phyloP scores from a whole-genome alignment of 2,329 filamentous ascomycete species.

The Neocucurbitaria cava region DNA sequence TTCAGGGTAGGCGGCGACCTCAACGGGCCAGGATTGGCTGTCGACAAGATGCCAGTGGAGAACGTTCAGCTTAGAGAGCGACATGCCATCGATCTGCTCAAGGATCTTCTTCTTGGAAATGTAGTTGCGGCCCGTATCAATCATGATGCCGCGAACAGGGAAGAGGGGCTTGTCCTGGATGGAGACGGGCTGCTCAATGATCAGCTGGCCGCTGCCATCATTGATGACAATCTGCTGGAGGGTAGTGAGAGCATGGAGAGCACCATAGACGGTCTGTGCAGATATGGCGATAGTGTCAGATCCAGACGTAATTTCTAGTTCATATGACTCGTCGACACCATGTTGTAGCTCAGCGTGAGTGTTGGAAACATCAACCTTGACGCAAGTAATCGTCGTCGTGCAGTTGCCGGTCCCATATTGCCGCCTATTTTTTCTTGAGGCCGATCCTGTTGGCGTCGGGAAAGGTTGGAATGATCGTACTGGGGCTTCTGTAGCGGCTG shows the following conservation, averaged over 20 bases:
- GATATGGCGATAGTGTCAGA: slow-evolving; percentile 55
- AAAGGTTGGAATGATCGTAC: slow-evolving; percentile 60
- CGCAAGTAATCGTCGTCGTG: slow-evolving; percentile 46
- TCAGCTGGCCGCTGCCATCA: slow-evolving; percentile 52
- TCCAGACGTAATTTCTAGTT: slow-evolving; percentile 51
- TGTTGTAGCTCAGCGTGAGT: slow-evolving; percentile 59
- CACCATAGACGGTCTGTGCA: slow-evolving; percentile 61
- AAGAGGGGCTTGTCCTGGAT: slow-evolving; percentile 61
- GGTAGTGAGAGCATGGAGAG: slow-evolving; percentile 64
- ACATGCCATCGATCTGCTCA: slow-evolving; percentile 63
- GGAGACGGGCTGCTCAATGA: slow-evolving; percentile 61
- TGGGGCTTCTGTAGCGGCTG: slow-evolving; percentile 60
- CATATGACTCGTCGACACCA: slow-evolving; percentile 65
- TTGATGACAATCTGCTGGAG: slow-evolving; percentile 63
- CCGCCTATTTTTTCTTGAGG: slow-evolving; percentile 25
- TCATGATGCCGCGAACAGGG: slow-evolving; percentile 62
- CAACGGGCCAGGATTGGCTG: slow-evolving; percentile 63
- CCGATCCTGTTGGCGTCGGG: slow-evolving; percentile 50
- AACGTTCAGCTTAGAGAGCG: slow-evolving; percentile 64
- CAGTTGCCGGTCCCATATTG: slow-evolving; percentile 35
- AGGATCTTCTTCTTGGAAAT: slow-evolving; percentile 59
- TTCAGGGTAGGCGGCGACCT: slow-evolving; percentile 58
- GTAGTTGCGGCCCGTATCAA: slow-evolving; percentile 63
- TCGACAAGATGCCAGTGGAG: slow-evolving; percentile 66
- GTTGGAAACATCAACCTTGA: slow-evolving; percentile 58